Evolutionary conservation across 805 yeast species (phyloP).

Genomic region (Zygoascus biomembranicola): DNA sequence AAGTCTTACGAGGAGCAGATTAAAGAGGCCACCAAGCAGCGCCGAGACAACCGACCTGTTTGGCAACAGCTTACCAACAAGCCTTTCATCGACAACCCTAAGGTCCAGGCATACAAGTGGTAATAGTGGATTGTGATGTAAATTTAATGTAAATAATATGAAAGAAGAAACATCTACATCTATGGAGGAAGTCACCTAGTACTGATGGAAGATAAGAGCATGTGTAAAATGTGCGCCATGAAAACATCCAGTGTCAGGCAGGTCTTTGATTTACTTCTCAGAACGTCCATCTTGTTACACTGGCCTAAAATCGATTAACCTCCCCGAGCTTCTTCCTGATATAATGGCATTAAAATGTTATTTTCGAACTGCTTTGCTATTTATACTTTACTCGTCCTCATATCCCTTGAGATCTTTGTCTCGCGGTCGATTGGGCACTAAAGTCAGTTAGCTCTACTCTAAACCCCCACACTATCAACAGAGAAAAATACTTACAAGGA

Average conservation of each 20-base stretch:
- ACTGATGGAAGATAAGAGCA: neutral
- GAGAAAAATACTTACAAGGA: constrained; percentile 35
- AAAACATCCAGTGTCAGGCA: too few species aligned
- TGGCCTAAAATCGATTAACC: too few species aligned
- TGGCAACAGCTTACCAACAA: constrained; percentile 33
- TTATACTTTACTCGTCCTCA: constrained; percentile 21
- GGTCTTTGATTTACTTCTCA: too few species aligned
- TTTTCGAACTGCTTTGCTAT: too few species aligned
- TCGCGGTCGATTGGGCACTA: constrained; percentile 23
- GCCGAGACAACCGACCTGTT: constrained; percentile 44
- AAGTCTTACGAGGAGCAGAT: constrained; percentile 41
- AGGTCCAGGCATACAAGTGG: constrained; percentile 30
- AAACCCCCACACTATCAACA: neutral
- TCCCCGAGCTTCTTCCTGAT: neutral
- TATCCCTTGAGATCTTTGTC: constrained; percentile 25
- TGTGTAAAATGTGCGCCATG: too few species aligned
- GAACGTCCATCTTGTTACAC: too few species aligned
- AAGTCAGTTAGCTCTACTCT: neutral
- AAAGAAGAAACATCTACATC: neutral
- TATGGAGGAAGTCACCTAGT: too few species aligned
- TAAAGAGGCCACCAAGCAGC: constrained; percentile 37
- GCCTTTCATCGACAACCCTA: constrained; percentile 31
- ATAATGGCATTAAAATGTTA: neutral
- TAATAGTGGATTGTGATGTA: constrained; percentile 9
- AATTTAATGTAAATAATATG: neutral